phyloP scores from a whole-genome alignment of 129 eudicot species.

The Escallonia herrerae region DNA sequence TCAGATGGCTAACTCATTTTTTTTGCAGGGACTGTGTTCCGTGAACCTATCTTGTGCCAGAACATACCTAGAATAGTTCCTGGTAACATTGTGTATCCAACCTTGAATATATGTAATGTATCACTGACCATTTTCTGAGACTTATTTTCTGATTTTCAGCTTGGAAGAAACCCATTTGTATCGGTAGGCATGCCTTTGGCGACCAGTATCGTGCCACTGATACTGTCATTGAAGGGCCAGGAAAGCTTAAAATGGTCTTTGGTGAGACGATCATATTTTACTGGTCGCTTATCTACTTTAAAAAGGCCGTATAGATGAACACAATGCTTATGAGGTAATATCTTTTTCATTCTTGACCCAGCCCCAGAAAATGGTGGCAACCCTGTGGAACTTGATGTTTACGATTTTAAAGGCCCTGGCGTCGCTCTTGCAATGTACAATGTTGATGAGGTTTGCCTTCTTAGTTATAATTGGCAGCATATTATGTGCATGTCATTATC shows the following conservation, averaged over 20 bases:
- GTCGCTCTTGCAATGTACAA: slow-evolving; percentile 97
- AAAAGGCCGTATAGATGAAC: background rate
- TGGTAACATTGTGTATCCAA: slow-evolving; percentile 32
- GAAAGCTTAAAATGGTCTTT: slow-evolving; percentile 92
- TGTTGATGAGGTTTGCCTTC: slow-evolving; percentile 69
- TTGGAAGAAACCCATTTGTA: slow-evolving; percentile 92
- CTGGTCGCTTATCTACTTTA: background rate
- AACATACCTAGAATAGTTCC: slow-evolving; percentile 85
- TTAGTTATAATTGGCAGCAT: slow-evolving; percentile 2
- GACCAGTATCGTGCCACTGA: slow-evolving; percentile 99
- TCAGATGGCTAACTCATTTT: no score
- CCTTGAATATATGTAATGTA: slow-evolving; percentile 10
- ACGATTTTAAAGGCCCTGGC: slow-evolving; percentile 87
- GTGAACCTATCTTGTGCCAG: slow-evolving; percentile 84
- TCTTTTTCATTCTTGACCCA: slow-evolving; percentile 18
- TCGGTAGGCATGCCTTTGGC: slow-evolving; percentile 97
- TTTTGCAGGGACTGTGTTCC: slow-evolving; percentile 51
- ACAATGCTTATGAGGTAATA: slow-evolving; percentile 7
- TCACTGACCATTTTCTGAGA: slow-evolving; percentile 10
- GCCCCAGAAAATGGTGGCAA: slow-evolving; percentile 76
- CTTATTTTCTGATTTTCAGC: slow-evolving; percentile 36
- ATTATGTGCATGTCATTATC: background rate
- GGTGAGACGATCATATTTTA: slow-evolving; percentile 29
- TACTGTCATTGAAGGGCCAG: slow-evolving; percentile 66
- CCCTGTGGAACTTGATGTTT: slow-evolving; percentile 74